phyloP scores from a whole-genome alignment of 306 rosid species.

The Inga leiocalycina region DNA sequence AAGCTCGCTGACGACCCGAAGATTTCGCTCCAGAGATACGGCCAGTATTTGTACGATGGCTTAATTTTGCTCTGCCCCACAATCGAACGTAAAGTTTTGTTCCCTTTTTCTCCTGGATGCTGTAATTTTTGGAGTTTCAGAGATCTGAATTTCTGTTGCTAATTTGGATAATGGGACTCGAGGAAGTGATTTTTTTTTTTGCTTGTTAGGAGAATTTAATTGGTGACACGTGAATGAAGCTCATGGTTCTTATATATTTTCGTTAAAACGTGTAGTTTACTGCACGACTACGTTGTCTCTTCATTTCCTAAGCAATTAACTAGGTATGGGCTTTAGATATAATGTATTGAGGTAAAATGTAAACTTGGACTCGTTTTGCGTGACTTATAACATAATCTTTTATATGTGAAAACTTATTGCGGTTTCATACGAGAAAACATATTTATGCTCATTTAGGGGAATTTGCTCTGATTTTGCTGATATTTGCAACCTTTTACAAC shows the following conservation, averaged over 20 bases:
- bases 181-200: neutral
- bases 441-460: neutral
- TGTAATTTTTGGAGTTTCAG: neutral
- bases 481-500: neutral
- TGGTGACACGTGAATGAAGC: neutral
- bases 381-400: neutral
- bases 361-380: neutral
- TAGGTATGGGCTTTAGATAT: neutral
- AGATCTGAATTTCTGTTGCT: conserved; percentile 34
- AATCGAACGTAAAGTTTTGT: conserved; percentile 63
- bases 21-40: conserved; percentile 77
- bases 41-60: conserved; percentile 85
- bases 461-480: neutral
- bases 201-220: neutral
- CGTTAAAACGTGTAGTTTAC: neutral
- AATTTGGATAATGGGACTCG: conserved; percentile 5
- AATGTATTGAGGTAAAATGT: neutral
- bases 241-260: neutral
- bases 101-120: neutral
- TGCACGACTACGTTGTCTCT: neutral
- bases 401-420: too few species aligned
- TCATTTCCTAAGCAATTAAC: neutral
- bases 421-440: neutral
- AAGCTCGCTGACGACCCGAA: conserved; percentile 93
- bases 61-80: conserved; percentile 82